phyloP scores from a whole-genome alignment of 2,329 filamentous ascomycete genomes.

The Talaromyces sp. region DNA sequence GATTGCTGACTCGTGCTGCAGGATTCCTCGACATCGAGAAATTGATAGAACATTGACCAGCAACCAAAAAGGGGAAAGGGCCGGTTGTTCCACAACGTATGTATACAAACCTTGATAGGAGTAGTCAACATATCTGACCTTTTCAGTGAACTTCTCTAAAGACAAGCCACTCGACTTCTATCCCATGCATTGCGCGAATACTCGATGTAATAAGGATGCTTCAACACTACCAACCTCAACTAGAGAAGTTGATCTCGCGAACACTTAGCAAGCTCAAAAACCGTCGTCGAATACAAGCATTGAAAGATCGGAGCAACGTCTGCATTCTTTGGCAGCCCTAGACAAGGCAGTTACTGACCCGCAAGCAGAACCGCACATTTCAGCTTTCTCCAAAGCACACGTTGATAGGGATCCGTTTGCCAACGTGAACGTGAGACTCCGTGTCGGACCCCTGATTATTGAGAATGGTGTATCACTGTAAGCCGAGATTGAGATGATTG shows the following conservation, averaged over 20 bases:
- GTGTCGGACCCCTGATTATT: slow-evolving; percentile 41
- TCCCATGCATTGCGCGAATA: slow-evolving; percentile 18
- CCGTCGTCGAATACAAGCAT: neutral
- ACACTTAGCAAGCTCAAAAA: neutral
- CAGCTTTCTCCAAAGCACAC: slow-evolving; percentile 29
- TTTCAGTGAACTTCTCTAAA: neutral
- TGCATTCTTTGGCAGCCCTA: neutral
- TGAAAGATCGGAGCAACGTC: neutral
- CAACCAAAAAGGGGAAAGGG: slow-evolving; percentile 24
- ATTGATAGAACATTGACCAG: slow-evolving; percentile 35
- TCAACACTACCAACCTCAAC: neutral
- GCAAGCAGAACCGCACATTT: slow-evolving; percentile 27
- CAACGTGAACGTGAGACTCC: slow-evolving; percentile 42
- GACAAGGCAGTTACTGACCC: slow-evolving; percentile 6
- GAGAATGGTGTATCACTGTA: slow-evolving; percentile 41
- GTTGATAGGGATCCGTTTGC: slow-evolving; percentile 37
- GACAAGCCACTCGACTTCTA: slow-evolving; percentile 6
- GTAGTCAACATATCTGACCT: neutral
- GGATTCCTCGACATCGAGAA: slow-evolving; percentile 42
- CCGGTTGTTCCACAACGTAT: slow-evolving; percentile 24
- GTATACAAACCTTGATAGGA: neutral
- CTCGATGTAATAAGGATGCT: neutral
- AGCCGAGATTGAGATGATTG: slow-evolving; percentile 21
- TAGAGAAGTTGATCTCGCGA: neutral
- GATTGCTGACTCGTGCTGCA: slow-evolving; percentile 8